These are phyloP conservation scores for Sporisorium graminicola DNA, from an alignment of 1,284 basidiomycete species.

Conservation along the genomic window DNA sequence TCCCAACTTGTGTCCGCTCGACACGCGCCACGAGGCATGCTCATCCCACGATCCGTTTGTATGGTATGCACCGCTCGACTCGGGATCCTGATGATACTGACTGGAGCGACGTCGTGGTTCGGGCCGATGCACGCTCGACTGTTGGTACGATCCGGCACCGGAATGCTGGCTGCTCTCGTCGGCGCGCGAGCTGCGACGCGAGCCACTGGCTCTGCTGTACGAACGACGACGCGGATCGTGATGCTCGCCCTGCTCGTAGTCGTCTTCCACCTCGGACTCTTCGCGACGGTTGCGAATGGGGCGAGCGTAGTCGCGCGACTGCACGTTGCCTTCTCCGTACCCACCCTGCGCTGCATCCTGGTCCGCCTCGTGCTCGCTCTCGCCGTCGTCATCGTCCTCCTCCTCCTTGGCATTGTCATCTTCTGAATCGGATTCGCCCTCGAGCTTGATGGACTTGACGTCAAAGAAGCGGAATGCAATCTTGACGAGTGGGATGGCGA, in stretches of 20 bases:
- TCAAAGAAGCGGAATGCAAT: constrained; percentile 44
- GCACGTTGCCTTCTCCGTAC: background rate
- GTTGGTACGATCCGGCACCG: constrained; percentile 30
- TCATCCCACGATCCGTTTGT: constrained; percentile 49
- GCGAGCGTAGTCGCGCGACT: constrained; percentile 23
- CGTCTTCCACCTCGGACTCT: constrained; percentile 24
- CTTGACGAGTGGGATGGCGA: constrained; percentile 59
- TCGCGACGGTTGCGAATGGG: constrained; percentile 25
- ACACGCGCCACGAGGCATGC: constrained; percentile 49
- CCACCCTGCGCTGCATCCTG: background rate
- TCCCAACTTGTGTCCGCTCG: constrained; percentile 56
- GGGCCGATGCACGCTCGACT: constrained; percentile 40
- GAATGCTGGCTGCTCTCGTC: constrained; percentile 19
- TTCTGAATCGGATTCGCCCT: constrained; percentile 30
- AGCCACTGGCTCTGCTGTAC: constrained; percentile 8
- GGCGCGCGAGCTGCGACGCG: constrained; percentile 32
- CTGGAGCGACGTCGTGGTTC: constrained; percentile 22
- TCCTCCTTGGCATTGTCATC: constrained; percentile 20
- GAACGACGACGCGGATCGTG: constrained; percentile 19
- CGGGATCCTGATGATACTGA: constrained; percentile 9
- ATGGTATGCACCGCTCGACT: constrained; percentile 32
- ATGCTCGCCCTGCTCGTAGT: constrained; percentile 44
- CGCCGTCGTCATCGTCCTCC: constrained; percentile 12
- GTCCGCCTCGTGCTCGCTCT: background rate
- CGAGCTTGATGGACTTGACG: constrained; percentile 52